A percentile compares a stretch with the other conserved stretches of the same genome.
Evolutionary conservation across 2,329 filamentous ascomycete genomes (phyloP).

Genomic region (Cytospora paraplurivora): DNA sequence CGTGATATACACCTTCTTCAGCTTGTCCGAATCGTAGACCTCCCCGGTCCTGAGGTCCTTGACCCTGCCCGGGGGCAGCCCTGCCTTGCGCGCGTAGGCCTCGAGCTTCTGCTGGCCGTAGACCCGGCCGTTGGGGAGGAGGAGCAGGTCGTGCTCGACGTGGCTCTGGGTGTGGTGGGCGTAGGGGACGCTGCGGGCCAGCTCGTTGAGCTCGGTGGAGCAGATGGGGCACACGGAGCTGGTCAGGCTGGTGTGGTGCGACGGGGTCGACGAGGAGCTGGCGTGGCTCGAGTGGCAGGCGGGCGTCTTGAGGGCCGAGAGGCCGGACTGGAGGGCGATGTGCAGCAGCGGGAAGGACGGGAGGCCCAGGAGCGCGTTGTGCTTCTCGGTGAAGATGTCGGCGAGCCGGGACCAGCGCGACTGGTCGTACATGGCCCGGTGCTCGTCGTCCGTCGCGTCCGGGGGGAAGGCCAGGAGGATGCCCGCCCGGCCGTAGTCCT

Average conservation of each 20-base stretch:
- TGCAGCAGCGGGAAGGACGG: conserved; percentile 84
- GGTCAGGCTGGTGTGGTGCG: conserved; percentile 56
- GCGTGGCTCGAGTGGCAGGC: conserved; percentile 66
- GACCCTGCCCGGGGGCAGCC: conserved; percentile 65
- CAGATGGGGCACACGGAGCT: conserved; percentile 92
- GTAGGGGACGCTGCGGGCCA: conserved; percentile 87
- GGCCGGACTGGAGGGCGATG: conserved; percentile 84
- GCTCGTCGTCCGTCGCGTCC: conserved; percentile 48
- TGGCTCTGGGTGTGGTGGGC: conserved; percentile 94
- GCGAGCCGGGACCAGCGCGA: conserved; percentile 77
- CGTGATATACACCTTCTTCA: conserved; percentile 91
- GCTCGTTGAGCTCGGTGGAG: conserved; percentile 89
- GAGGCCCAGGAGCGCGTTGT: conserved; percentile 82
- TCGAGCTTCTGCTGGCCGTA: conserved; percentile 77
- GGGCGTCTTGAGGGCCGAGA: conserved; percentile 94
- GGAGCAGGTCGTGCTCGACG: conserved; percentile 82
- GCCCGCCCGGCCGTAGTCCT: conserved; percentile 71
- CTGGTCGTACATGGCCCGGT: conserved; percentile 67
- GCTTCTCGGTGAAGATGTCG: conserved; percentile 78
- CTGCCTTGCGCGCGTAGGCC: conserved; percentile 78
- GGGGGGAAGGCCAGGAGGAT: conserved; percentile 77
- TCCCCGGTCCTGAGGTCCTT: conserved; percentile 79
- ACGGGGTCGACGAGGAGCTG: conserved; percentile 32
- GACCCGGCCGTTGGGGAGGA: conserved; percentile 84
- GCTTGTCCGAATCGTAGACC: conserved; percentile 59